These are phyloP conservation scores for Hyphodiscus hymeniophilus DNA, from an alignment of 495 filamentous ascomycete genomes.

Conservation along the genomic window DNA sequence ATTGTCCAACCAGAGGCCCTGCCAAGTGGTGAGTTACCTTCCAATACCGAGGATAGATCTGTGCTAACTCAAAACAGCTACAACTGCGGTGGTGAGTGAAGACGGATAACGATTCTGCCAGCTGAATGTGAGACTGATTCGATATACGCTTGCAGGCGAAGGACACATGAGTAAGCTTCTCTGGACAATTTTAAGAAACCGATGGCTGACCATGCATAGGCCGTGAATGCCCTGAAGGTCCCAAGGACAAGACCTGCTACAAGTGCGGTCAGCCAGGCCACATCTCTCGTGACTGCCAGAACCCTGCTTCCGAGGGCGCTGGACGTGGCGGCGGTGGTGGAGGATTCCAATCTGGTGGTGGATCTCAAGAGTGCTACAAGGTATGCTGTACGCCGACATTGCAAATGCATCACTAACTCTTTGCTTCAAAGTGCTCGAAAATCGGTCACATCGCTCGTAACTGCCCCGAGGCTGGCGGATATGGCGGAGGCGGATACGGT, in stretches of 20 bases:
- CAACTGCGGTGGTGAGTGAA: conserved; percentile 64
- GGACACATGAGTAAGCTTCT: conserved; percentile 77
- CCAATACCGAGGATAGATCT: conserved; percentile 5
- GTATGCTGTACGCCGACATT: conserved; percentile 18
- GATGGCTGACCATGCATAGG: conserved; percentile 27
- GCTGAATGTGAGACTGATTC: conserved; percentile 12
- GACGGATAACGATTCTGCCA: conserved; percentile 4
- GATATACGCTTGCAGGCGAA: conserved; percentile 37
- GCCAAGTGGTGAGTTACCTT: conserved; percentile 66
- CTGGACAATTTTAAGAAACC: conserved; percentile 5
- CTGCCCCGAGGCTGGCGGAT: conserved; percentile 58
- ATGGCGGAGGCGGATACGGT: conserved; percentile 29
- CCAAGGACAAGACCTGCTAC: conserved; percentile 96
- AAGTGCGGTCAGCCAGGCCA: conserved; percentile 62
- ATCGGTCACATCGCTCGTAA: conserved; percentile 96
- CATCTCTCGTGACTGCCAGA: conserved; percentile 86
- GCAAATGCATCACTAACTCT: not conserved
- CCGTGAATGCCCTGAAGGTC: conserved; percentile 84
- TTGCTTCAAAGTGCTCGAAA: conserved; percentile 60
- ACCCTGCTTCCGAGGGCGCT: conserved; percentile 43
- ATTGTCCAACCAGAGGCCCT: conserved; percentile 89
- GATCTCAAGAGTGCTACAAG: conserved; percentile 80
- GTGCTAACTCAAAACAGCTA: conserved; percentile 45
- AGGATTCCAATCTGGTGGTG: conserved; percentile 27
- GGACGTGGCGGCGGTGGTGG: conserved; percentile 32